phyloP scores from a whole-genome alignment of 2,329 filamentous ascomycete species.

The Hymenoscyphus repandus region DNA sequence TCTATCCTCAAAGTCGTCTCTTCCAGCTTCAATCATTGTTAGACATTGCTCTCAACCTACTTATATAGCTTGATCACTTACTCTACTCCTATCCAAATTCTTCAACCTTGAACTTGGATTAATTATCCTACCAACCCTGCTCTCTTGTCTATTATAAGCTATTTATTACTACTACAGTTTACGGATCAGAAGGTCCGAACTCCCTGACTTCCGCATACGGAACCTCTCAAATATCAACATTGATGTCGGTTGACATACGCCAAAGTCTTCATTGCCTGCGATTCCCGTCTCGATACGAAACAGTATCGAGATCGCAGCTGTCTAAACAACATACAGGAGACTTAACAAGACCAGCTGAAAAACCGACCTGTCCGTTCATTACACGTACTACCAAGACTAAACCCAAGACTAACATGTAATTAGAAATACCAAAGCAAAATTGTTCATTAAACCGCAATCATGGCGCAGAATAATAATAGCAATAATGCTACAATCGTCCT shows the following conservation, averaged over 20 bases:
- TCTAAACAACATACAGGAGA: constrained; percentile 52
- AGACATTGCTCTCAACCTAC: constrained; percentile 1
- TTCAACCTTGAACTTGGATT: neutral
- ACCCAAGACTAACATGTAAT: constrained; percentile 6
- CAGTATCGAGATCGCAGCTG: constrained; percentile 51
- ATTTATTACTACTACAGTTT: neutral
- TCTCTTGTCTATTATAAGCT: neutral
- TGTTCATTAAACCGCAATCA: constrained; percentile 22
- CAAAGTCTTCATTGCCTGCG: constrained; percentile 47
- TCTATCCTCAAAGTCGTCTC: neutral
- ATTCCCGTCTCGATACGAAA: constrained; percentile 50
- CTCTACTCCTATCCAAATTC: too few species aligned
- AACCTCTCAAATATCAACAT: constrained; percentile 29
- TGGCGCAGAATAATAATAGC: constrained; percentile 36
- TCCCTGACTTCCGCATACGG: constrained; percentile 6
- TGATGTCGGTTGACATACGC: constrained; percentile 57
- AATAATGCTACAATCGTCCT: constrained; percentile 16
- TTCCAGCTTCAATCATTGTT: neutral
- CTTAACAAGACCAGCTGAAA: constrained; percentile 30
- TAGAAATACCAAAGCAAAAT: constrained; percentile 17
- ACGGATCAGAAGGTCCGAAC: constrained; percentile 12
- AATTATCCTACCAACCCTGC: neutral
- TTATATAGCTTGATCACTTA: neutral
- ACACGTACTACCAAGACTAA: neutral
- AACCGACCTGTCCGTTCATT: constrained; percentile 25